Percentiles rank a stretch among this genome's conserved stretches.
These are phyloP conservation scores for Diplogelasinospora grovesii DNA, from an alignment of 495 filamentous ascomycete genomes.

Conservation along the genomic window DNA sequence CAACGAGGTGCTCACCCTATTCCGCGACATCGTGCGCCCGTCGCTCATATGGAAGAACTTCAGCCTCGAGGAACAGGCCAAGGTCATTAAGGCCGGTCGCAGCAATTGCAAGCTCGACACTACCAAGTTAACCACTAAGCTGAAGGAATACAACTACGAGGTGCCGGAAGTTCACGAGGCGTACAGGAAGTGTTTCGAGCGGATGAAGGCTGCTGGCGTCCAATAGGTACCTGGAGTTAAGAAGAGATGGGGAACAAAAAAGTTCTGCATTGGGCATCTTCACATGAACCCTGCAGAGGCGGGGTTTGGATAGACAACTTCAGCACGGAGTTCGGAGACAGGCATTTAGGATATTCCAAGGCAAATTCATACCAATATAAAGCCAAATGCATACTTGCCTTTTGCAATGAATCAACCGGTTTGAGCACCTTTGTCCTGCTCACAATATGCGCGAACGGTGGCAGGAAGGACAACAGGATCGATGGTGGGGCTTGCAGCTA, in stretches of 20 bases:
- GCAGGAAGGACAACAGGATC: too few relatives aligned
- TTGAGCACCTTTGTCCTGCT: too few relatives aligned
- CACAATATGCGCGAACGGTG: too few relatives aligned
- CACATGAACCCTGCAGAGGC: too few relatives aligned
- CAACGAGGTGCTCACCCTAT: conserved; percentile 57
- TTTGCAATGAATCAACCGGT: too few relatives aligned
- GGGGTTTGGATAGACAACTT: not conserved
- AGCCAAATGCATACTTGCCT: too few relatives aligned
- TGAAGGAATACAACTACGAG: conserved; percentile 51
- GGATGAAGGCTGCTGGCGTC: conserved; percentile 53
- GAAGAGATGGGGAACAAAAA: not conserved
- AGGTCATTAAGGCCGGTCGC: conserved; percentile 58
- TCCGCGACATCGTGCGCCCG: conserved; percentile 55
- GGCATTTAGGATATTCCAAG: too few relatives aligned
- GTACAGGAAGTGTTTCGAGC: conserved; percentile 54
- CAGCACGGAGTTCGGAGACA: not conserved
- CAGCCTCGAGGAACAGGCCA: conserved; percentile 56
- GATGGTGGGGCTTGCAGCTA: too few relatives aligned
- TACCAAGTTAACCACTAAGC: conserved; percentile 51
- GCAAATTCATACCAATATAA: too few relatives aligned
- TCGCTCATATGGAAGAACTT: conserved; percentile 62
- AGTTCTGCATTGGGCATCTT: too few relatives aligned
- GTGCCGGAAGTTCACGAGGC: conserved; percentile 58
- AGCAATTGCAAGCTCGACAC: conserved; percentile 60
- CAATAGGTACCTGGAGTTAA: too few relatives aligned